Evolutionary conservation across 2,329 filamentous ascomycete genomes (phyloP), one percentile per base, ranked within the genome.

Genomic region (Byssoonygena ceratinophila): DNA sequence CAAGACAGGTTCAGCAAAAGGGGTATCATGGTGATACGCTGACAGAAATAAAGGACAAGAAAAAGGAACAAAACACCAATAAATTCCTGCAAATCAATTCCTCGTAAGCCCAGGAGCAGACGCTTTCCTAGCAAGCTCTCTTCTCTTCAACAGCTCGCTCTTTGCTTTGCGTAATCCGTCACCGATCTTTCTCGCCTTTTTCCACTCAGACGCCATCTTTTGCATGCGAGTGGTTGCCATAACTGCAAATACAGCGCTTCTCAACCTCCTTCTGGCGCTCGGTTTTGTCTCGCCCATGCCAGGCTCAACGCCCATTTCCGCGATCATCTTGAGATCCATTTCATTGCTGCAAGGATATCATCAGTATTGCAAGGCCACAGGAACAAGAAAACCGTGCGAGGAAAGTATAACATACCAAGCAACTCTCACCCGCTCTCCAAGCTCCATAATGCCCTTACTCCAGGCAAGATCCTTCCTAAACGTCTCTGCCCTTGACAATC

Each of bases 381-480:
- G 18, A n/a, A n/a, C 3, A 37, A 2, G n/a, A 11, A 27, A 4
- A 3, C 12, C 4, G 18, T 3, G 41, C 36, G 11, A 18, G 41
- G 41, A 31, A 44, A 51, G 37, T 52, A 53, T 54, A 59, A 83
- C 87, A 60, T 83, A 96, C 91, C 90, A 97, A 72, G 87, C 84
- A 58, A 68, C 62, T 47, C 71, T 67, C 49, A 74, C 69, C 31
- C 66, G 67, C 63, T 88, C 84, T 61, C 88, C 89, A 62, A 94
- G 81, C 60, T 89, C 82, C 70, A 96, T 80, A 67, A 87, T 90
- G 59, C 79, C 81, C 76, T 98, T 98, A 58, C 87, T 87, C 71
- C 84, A 94, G 7, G 85, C 86, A 29, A 91, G 79, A 62, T 90
- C 87, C 57, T 79, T 77, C 39, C 92, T 79, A 70, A 97, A 83